A percentile compares a stretch with the other conserved stretches of the same genome.
Evolutionary conservation across 2,329 filamentous ascomycete genomes (phyloP).

Genomic region (Fusarium nodosum): DNA sequence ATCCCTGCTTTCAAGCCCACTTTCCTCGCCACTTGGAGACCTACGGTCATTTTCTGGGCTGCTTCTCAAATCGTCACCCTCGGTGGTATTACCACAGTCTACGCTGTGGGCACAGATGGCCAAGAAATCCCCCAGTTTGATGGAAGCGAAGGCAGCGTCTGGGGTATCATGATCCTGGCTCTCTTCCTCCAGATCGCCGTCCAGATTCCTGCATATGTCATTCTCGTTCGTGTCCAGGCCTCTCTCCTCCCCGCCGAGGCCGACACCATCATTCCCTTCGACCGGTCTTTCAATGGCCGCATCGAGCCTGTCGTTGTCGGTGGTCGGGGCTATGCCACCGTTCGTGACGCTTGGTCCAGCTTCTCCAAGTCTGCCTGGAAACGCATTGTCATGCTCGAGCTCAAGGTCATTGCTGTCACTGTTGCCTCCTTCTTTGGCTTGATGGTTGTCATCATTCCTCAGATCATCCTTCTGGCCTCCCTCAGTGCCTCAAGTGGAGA

Average conservation of each 20-base stretch:
- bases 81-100: constrained; percentile 60
- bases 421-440: constrained; percentile 63
- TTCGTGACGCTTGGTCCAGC: constrained; percentile 82
- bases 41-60: constrained; percentile 74
- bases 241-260: constrained; percentile 85
- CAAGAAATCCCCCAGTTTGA: constrained; percentile 52
- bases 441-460: constrained; percentile 62
- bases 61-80: constrained; percentile 64
- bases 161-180: constrained; percentile 61
- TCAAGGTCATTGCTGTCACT: constrained; percentile 75
- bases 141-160: constrained; percentile 57
- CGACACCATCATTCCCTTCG: constrained; percentile 89
- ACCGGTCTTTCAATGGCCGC: constrained; percentile 85
- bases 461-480: constrained; percentile 61
- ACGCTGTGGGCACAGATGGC: constrained; percentile 60
- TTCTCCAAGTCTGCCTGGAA: constrained; percentile 80
- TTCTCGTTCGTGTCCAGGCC: constrained; percentile 86
- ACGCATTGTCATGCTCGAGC: constrained; percentile 79
- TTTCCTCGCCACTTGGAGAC: constrained; percentile 76
- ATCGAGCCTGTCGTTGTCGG: constrained; percentile 81
- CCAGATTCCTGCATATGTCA: constrained; percentile 80
- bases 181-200: constrained; percentile 71
- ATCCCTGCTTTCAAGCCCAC: constrained; percentile 74
- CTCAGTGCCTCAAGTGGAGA: constrained; percentile 17
- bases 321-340: constrained; percentile 77